Evolutionary conservation across 2,329 filamentous ascomycete species (phyloP).

Genomic region (Fusarium sp.): DNA sequence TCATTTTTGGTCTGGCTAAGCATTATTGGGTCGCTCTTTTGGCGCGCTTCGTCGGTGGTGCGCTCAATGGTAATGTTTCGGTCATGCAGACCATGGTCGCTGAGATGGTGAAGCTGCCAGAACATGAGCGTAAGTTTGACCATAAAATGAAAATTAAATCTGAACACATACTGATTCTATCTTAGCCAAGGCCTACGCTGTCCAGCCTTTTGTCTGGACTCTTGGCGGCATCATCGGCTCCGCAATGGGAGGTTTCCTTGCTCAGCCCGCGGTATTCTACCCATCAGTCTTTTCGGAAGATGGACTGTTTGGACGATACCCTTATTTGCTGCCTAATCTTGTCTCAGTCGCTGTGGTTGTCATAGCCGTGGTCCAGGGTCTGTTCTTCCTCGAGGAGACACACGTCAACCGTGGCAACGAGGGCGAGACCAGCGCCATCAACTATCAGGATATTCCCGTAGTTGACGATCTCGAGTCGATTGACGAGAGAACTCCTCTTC

Average conservation of each 20-base stretch:
- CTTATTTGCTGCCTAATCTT: conserved; percentile 63
- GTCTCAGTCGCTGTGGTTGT: conserved; percentile 76
- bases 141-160: accelerated
- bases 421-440: not conserved
- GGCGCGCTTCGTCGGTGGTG: conserved; percentile 87
- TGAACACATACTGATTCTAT: not conserved
- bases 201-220: conserved; percentile 90
- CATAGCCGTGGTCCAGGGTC: conserved; percentile 75
- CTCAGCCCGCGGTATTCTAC: conserved; percentile 70
- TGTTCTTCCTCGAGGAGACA: conserved; percentile 72
- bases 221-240: conserved; percentile 91
- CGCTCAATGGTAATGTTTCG: conserved; percentile 91
- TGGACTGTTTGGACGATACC: conserved; percentile 71
- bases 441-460: conserved; percentile 44
- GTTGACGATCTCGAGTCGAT: conserved; percentile 45
- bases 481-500: conserved; percentile 34
- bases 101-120: conserved; percentile 90
- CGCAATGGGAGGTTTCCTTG: conserved; percentile 84
- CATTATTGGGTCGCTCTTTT: conserved; percentile 84
- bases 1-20: conserved; percentile 86
- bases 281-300: conserved; percentile 75
- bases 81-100: conserved; percentile 91
- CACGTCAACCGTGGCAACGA: conserved; percentile 40
- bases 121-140: conserved; percentile 74
- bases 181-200: conserved; percentile 78